Conservation (phyloP, 805 yeast species). For the Cyberlindnera mycetangii region DNA sequence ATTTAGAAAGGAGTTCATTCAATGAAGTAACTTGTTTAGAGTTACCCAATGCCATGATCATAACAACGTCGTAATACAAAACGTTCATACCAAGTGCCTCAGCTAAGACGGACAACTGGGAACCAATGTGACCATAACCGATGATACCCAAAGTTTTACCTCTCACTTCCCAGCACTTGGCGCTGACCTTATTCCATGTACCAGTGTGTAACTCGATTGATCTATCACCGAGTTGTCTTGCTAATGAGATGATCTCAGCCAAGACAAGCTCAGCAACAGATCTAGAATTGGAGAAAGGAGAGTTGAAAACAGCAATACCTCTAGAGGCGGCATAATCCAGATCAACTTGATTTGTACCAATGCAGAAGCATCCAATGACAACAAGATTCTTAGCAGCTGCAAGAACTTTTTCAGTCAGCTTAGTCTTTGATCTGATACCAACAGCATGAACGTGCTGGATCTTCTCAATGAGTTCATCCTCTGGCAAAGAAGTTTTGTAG, state of each 20-base stretch:
- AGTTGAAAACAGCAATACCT: conserved; percentile 96
- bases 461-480: conserved; percentile 91
- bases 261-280: conserved; percentile 97
- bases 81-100: conserved; percentile 98
- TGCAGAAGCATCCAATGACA: conserved; percentile 96
- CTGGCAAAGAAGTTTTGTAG: conserved; percentile 83
- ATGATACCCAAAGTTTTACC: conserved; percentile 97
- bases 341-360: conserved; percentile 98
- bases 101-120: conserved; percentile 94
- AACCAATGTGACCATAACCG: conserved; percentile 98
- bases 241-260: conserved; percentile 89
- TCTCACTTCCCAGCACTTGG: conserved; percentile 98
- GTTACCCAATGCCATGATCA: conserved; percentile 96
- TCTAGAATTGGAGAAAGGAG: conserved; percentile 97
- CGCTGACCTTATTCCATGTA: conserved; percentile 94
- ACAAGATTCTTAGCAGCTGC: conserved; percentile 86
- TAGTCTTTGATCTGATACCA: conserved; percentile 97
- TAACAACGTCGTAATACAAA: conserved; percentile 83
- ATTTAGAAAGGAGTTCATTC: conserved; percentile 70
- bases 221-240: conserved; percentile 96
- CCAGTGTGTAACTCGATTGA: conserved; percentile 94
- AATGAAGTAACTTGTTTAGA: conserved; percentile 88
- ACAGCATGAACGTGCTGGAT: conserved; percentile 92
- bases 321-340: conserved; percentile 84
- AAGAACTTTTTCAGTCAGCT: conserved; percentile 73